phyloP scores from a whole-genome alignment of 2,329 filamentous ascomycete species.

The Ophidiomyces ophidiicola region DNA sequence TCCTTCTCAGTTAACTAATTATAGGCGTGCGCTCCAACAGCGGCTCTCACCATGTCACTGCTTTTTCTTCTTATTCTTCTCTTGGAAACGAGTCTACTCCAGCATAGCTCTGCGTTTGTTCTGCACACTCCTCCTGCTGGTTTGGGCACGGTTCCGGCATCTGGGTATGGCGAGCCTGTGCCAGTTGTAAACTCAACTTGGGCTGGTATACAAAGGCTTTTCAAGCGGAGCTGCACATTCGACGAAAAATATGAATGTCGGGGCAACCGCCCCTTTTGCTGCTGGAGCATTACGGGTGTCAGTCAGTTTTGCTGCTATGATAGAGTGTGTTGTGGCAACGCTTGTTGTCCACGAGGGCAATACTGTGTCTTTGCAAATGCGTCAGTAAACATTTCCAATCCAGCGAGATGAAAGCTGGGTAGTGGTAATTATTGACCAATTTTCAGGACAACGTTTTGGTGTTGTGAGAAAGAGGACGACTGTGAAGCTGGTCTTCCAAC shows the following conservation, averaged over 20 bases:
- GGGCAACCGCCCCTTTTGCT: not conserved
- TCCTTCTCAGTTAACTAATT: no score
- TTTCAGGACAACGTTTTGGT: not conserved
- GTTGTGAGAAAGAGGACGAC: not conserved
- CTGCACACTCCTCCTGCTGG: no score
- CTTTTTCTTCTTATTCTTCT: no score
- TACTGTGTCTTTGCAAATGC: not conserved
- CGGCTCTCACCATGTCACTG: no score
- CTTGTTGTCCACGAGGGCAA: not conserved
- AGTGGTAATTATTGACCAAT: no score
- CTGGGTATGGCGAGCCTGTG: not conserved
- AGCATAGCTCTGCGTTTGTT: no score
- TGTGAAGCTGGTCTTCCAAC: not conserved
- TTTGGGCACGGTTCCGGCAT: no score
- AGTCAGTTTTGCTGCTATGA: not conserved
- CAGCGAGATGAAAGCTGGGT: no score
- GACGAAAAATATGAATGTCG: not conserved
- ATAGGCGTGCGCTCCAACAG: no score
- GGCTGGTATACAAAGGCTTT: not conserved
- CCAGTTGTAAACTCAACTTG: not conserved
- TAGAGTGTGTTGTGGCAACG: not conserved
- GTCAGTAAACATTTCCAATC: not conserved
- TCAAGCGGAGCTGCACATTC: not conserved
- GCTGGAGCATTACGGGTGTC: not conserved
- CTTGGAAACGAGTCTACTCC: no score